Conservation (phyloP, 2,329 filamentous ascomycete species). For the Aspergillus fumigatus region DNA sequence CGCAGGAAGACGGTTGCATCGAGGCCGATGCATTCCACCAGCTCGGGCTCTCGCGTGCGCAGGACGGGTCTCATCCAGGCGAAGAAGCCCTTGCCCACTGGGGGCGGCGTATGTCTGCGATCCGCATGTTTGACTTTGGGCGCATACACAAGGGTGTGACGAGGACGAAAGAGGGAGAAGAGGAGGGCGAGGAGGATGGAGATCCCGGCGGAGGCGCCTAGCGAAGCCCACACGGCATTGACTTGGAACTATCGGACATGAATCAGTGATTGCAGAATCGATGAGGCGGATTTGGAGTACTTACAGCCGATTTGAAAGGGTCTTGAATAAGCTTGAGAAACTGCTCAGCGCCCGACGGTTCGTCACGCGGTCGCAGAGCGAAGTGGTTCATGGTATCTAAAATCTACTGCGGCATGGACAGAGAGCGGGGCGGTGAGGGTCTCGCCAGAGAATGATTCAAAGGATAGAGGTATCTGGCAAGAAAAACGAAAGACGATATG, state of each 20-base stretch:
- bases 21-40: constrained; percentile 80
- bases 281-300: constrained; percentile 13
- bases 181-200: constrained; percentile 68
- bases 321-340: constrained; percentile 43
- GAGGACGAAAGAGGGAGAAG: constrained; percentile 87
- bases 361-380: constrained; percentile 21
- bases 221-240: constrained; percentile 69
- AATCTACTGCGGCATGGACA: constrained; percentile 15
- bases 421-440: not conserved
- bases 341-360: constrained; percentile 28
- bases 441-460: not conserved
- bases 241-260: constrained; percentile 44
- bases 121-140: constrained; percentile 92
- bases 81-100: constrained; percentile 79
- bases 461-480: not conserved
- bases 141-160: constrained; percentile 88
- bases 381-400: constrained; percentile 23
- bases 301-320: constrained; percentile 42
- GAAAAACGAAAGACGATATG: not conserved
- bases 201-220: constrained; percentile 74
- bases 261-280: not conserved
- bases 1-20: constrained; percentile 89
- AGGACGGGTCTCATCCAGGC: constrained; percentile 80
- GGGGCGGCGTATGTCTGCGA: constrained; percentile 80
- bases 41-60: constrained; percentile 68